Conservation (phyloP, 1,284 basidiomycete species). For the Spongiforma sp. region DNA sequence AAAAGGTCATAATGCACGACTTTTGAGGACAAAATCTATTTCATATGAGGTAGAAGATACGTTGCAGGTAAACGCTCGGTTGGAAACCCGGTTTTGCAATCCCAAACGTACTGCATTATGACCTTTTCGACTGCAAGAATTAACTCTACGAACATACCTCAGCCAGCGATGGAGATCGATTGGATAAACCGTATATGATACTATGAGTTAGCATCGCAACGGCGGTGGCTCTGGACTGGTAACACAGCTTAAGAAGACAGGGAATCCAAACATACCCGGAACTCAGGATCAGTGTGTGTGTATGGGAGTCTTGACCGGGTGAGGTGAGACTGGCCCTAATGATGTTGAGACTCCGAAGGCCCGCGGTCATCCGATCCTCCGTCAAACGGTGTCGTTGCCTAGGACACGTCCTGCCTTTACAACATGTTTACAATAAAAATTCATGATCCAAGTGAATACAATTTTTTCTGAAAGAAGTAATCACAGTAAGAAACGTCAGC, state of each 20-base stretch:
- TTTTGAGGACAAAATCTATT: slow-evolving; percentile 27
- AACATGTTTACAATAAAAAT: no score
- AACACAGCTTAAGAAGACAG: background rate
- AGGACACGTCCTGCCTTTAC: no score
- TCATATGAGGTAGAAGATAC: slow-evolving; percentile 7
- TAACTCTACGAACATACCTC: slow-evolving; percentile 25
- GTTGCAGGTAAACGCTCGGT: slow-evolving; percentile 8
- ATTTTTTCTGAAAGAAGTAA: no score
- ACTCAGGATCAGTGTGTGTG: background rate
- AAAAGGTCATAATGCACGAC: slow-evolving; percentile 37
- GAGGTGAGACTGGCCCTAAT: background rate
- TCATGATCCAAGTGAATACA: no score
- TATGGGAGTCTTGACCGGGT: background rate
- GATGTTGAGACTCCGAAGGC: background rate
- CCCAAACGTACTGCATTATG: slow-evolving; percentile 36
- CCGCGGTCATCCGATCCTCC: no score
- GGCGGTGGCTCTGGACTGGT: background rate
- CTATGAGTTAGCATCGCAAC: background rate
- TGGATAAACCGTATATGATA: background rate
- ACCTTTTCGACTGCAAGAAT: slow-evolving; percentile 22
- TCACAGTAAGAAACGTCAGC: no score
- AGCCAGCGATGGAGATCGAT: background rate
- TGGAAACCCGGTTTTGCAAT: slow-evolving; percentile 19
- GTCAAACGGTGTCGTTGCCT: no score
- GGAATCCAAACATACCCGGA: background rate